These are phyloP conservation scores for Suhomyces anneliseae DNA, from an alignment of 1,139 yeast genomes.

Conservation along the genomic window DNA sequence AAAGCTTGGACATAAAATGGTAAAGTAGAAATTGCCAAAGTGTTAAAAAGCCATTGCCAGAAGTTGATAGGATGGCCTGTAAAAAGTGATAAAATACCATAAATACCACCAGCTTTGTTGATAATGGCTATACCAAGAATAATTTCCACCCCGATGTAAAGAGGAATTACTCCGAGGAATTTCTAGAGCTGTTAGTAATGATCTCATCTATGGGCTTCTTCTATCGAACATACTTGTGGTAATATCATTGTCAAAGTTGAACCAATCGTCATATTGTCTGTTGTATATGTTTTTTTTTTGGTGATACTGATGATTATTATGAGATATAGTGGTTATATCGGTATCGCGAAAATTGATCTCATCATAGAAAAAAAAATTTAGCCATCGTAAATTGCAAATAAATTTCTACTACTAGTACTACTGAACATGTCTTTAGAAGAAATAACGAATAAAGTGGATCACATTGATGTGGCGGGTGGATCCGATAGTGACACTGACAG, in stretches of 20 bases:
- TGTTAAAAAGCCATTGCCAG: conserved; percentile 81
- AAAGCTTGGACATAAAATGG: conserved; percentile 71
- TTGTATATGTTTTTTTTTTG: no score
- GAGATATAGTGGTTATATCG: no score
- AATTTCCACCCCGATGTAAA: conserved; percentile 85
- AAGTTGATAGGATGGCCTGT: conserved; percentile 87
- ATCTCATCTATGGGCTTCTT: neutral
- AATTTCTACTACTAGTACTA: neutral
- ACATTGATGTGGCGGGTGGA: neutral
- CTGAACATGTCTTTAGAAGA: conserved; percentile 8
- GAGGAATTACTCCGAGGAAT: conserved; percentile 66
- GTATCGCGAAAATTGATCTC: conserved; percentile 1
- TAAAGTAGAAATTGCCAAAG: conserved; percentile 60
- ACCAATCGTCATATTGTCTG: conserved; percentile 15
- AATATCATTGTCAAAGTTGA: conserved; percentile 19
- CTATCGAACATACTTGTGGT: conserved; percentile 25
- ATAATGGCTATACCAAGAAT: conserved; percentile 76
- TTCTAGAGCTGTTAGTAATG: conserved; percentile 27
- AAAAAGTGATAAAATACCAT: conserved; percentile 80
- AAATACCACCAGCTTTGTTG: conserved; percentile 87
- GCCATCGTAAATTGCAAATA: neutral
- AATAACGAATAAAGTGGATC: conserved; percentile 2
- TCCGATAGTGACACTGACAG: conserved; percentile 14
- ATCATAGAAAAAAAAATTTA: conserved; percentile 9
- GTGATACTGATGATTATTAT: no score